Base-by-base conservation (phyloP, 345 rosid genomes). In the Populus tremula region DNA sequence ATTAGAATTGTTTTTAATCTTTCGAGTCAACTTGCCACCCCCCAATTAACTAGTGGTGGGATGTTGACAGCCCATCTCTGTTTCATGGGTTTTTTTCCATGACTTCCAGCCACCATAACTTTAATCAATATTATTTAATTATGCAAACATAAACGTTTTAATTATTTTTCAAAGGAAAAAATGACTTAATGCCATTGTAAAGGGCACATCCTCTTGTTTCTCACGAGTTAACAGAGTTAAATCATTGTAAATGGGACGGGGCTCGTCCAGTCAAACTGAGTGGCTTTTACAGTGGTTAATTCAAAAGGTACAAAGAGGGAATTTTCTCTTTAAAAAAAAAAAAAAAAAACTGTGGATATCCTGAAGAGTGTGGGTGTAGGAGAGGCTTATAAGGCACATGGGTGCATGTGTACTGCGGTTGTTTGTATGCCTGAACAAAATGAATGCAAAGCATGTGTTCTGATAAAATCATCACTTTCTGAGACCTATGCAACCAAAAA, bases 361-460 rank as follows among this genome's bases (percentile, higher is more conserved):
- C 66, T 47, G 79, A 47, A 69, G 49, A 77, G 31, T 0, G 13
- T 0, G 13, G 13, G 41, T 27, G 61, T 3, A 49, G 54, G 75
- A 29, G 49, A 69, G 23, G 67, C 73, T 2, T 71, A 74, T 81
- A 81, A 47, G 77, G 84, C 87, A 87, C 87, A 81, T 87, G 87
- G 85, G 82, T 5, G 87, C 85, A 79, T 72, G 84, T 87, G 86
- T 71, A 12, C 33, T 39, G 69, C 71, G 77, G 27, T 47, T 78
- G 80, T 80, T 67, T 76, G 69, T 61, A 36, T 65, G 77, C 73
- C 84, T 77, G 80, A 71, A 25, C 78, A 77, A 71, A 77, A 79
- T 86, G 80, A 84, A 82, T 78, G 84, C 76, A 8, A 65, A 56
- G 74, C 82, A 81, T 78, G 86, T 82, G 85, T 75, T 67, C 65